These are phyloP conservation scores for Osmanthus fragrans DNA, from an alignment of 257 asterid genomes.

Conservation along the genomic window DNA sequence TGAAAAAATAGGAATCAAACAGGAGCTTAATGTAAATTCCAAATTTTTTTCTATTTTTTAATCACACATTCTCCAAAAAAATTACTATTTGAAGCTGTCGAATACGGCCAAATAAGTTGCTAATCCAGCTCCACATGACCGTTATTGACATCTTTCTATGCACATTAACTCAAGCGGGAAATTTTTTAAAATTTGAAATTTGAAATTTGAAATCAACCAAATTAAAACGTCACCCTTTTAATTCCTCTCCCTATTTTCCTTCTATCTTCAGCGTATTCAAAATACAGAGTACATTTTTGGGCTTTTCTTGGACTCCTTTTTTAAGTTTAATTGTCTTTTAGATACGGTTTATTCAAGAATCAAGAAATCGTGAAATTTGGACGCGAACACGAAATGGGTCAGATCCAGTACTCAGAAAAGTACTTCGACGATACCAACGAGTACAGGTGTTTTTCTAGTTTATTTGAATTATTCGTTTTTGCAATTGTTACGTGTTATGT, in stretches of 20 bases:
- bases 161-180: constrained; percentile 40
- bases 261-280: not conserved
- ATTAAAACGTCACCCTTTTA: not conserved
- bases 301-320: not conserved
- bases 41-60: no score
- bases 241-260: not conserved
- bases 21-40: no score
- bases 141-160: not conserved
- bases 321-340: not conserved
- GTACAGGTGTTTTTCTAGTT: constrained; percentile 39
- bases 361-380: not conserved
- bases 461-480: not conserved
- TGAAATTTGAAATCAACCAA: constrained; percentile 35
- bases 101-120: not conserved
- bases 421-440: constrained; percentile 57
- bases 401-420: constrained; percentile 66
- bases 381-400: constrained; percentile 40
- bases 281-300: not conserved
- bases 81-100: no score
- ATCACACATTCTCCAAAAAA: no score
- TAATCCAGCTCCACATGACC: no score
- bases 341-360: not conserved
- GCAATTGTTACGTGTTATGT: not conserved
- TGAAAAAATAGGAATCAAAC: no score
- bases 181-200: constrained; percentile 19